Base-by-base conservation (phyloP, 306 rosid species). In the Corylus heterophylla region DNA sequence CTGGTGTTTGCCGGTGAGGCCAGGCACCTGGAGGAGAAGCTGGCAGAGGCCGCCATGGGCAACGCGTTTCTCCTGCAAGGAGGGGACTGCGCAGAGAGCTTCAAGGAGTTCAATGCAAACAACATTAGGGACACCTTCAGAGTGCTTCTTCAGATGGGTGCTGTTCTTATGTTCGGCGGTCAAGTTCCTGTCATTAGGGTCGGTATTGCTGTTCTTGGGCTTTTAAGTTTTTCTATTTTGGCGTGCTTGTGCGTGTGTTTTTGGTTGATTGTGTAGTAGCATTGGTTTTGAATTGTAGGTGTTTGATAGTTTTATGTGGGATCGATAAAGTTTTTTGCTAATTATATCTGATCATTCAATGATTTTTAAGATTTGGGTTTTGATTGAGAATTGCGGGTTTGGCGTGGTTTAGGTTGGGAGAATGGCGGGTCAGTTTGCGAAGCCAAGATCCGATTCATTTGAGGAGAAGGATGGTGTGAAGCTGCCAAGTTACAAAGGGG, bases 1-100 rank as follows among this genome's bases (percentile, higher is more conserved):
- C 85, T 91, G 12, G 96, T 91, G 67, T 91, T 91, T 54, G 96
- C 96, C 18, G 96, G 96, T 0, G 96, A 91, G 83, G 93, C 96
- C 6, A 82, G 96, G 82, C 89, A 14, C 68, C 47, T 91, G 81
- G 96, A 91, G 77, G 93, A 91, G 89, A 83, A 83, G 84, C 77
- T 91, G 0, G 96, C 88, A 0, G 93, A 91, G 59, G 96, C 96
- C 0, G 93, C 96, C 20, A 68, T 86, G 87, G 96, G 96, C 0
- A 91, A 87, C 20, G 96, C 93, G 14, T 91, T 91, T 31, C 87
- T 91, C 12, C 80, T 91, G 78, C 92, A 91, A 54, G 96, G 96
- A 12, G 96, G 93, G 8, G 95, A 90, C 67, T 90, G 94, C 14
- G 94, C 94, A 0, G 94, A 90, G 90, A 90, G 94, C 75, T 89